These are phyloP conservation scores for Handroanthus guayacan DNA, from an alignment of 257 asterid genomes.

Conservation along the genomic window DNA sequence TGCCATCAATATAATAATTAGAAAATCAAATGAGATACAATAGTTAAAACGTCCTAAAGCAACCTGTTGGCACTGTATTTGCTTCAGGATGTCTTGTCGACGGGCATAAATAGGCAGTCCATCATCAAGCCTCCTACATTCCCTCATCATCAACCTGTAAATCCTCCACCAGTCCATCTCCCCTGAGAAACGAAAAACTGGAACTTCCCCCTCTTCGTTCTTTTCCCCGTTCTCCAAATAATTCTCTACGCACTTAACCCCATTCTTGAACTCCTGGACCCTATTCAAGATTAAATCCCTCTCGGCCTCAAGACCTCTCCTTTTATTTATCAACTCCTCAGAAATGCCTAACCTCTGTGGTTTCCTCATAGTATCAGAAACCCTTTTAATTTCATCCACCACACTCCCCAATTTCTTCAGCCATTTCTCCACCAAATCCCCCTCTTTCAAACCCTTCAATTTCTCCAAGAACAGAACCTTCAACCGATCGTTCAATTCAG, in stretches of 20 bases:
- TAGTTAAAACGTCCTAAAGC: not conserved
- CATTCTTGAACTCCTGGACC: constrained; percentile 67
- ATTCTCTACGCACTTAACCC: constrained; percentile 50
- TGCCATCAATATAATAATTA: not conserved
- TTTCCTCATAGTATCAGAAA: constrained; percentile 19
- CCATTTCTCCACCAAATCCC: constrained; percentile 58
- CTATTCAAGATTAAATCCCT: constrained; percentile 58
- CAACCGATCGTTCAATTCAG: constrained; percentile 59
- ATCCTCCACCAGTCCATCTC: constrained; percentile 67
- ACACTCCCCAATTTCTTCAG: constrained; percentile 43
- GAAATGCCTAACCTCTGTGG: constrained; percentile 4
- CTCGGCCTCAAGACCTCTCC: constrained; percentile 54
- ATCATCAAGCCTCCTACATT: constrained; percentile 76
- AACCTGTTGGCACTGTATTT: constrained; percentile 74
- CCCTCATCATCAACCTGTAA: constrained; percentile 71
- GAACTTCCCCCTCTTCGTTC: constrained; percentile 29
- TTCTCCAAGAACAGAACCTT: constrained; percentile 54
- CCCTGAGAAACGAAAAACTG: constrained; percentile 47
- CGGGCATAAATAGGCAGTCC: constrained; percentile 83
- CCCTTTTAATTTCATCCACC: constrained; percentile 35
- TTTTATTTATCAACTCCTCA: constrained; percentile 40
- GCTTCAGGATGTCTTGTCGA: constrained; percentile 57
- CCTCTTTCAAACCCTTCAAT: constrained; percentile 50
- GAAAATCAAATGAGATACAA: constrained; percentile 5
- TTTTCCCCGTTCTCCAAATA: constrained; percentile 55